Evolutionary conservation across 2,329 filamentous ascomycete genomes (phyloP).

Genomic region (Colletotrichum graminicola): DNA sequence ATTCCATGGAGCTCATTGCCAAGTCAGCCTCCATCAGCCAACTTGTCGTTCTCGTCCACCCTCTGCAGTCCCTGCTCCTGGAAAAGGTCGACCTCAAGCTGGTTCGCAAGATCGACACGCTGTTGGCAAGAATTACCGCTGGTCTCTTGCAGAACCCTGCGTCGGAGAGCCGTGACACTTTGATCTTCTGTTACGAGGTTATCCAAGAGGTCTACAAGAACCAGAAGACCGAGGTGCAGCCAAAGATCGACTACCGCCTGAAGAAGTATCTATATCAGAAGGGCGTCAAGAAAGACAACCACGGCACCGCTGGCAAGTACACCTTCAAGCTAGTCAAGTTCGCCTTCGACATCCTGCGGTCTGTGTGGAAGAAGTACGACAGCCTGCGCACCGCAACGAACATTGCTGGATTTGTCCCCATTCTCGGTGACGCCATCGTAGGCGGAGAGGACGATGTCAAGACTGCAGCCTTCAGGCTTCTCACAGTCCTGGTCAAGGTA

Average conservation of each 20-base stretch:
- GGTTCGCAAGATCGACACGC: constrained; percentile 89
- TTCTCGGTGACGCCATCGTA: constrained; percentile 88
- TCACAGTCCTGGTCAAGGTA: constrained; percentile 87
- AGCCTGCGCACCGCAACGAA: constrained; percentile 83
- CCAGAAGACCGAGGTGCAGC: constrained; percentile 62
- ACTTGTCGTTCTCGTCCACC: constrained; percentile 81
- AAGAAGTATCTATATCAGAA: constrained; percentile 85
- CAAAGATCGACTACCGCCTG: constrained; percentile 71
- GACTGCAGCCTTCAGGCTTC: constrained; percentile 85
- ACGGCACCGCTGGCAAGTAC: constrained; percentile 80
- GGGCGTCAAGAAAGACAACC: constrained; percentile 79
- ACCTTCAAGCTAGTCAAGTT: constrained; percentile 91
- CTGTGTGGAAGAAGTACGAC: constrained; percentile 88
- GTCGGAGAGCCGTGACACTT: constrained; percentile 81
- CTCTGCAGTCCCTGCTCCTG: constrained; percentile 81
- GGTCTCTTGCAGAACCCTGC: constrained; percentile 87
- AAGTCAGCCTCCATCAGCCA: constrained; percentile 82
- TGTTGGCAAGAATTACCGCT: constrained; percentile 84
- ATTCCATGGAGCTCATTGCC: constrained; percentile 94
- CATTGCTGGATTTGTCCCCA: constrained; percentile 85
- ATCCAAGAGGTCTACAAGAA: constrained; percentile 87
- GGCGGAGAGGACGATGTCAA: constrained; percentile 93
- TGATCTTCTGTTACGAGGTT: constrained; percentile 96
- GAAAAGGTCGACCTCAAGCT: constrained; percentile 88
- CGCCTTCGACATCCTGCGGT: constrained; percentile 86